Percentiles rank a stretch among this genome's conserved stretches.
Conservation (phyloP, 345 rosid species). For the Camelina hispida region DNA sequence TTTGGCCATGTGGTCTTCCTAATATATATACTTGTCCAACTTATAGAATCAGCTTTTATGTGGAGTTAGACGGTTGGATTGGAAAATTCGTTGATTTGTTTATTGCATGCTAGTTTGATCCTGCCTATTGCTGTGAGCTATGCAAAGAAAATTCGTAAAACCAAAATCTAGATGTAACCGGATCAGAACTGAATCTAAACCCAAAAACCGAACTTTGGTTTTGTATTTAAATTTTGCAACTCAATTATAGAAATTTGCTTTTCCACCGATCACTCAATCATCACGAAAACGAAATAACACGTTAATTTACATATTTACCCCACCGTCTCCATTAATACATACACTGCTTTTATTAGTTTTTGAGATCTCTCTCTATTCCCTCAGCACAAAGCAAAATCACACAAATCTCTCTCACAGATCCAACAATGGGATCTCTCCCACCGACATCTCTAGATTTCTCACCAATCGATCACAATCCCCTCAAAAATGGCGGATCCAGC, state of each 20-base stretch:
- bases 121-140: no score
- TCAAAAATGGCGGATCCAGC: constrained; percentile 37
- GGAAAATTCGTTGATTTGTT: no score
- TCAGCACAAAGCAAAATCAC: constrained; percentile 16
- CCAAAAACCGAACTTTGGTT: no score
- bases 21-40: no score
- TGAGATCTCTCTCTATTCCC: constrained; percentile 4
- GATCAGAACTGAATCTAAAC: no score
- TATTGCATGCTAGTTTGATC: no score
- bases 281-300: not conserved
- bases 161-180: no score
- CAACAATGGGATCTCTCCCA: constrained; percentile 44
- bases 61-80: no score
- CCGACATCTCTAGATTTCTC: constrained; percentile 35
- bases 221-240: not conserved
- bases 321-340: constrained; percentile 32
- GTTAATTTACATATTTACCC: constrained; percentile 3
- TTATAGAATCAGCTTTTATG: no score
- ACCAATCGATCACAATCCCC: not conserved
- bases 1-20: no score
- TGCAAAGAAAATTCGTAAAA: no score
- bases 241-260: not conserved
- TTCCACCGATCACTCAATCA: not conserved
- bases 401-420: constrained; percentile 1
- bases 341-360: not conserved